phyloP scores from a whole-genome alignment of 1,284 basidiomycete species.

The Xerocomus amazonicus region DNA sequence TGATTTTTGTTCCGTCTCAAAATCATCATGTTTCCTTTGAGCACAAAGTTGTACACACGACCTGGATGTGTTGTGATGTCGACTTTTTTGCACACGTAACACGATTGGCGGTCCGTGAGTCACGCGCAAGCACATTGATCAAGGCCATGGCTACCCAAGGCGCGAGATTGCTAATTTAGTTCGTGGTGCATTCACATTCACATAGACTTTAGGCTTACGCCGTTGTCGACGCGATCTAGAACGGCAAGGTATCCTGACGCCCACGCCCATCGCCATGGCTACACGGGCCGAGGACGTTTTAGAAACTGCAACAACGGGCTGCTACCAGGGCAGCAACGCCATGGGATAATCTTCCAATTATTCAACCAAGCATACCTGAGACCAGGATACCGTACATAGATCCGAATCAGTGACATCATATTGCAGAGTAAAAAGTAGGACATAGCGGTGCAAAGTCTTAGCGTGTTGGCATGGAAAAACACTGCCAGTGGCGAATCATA shows the following conservation, averaged over 20 bases:
- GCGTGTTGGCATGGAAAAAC: not conserved
- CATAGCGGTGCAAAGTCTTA: not conserved
- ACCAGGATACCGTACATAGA: not conserved
- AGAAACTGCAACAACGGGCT: not conserved
- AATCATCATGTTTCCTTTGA: not conserved
- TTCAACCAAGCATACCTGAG: not conserved
- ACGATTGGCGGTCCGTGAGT: not conserved
- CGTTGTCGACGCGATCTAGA: not conserved
- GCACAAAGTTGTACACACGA: not conserved
- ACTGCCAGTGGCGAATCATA: not conserved
- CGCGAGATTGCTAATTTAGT: not conserved
- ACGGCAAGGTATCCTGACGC: not conserved
- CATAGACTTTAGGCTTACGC: conserved; percentile 7
- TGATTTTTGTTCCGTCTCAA: not conserved
- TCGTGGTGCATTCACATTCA: not conserved
- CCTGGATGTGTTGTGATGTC: not conserved
- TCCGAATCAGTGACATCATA: not conserved
- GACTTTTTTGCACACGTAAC: not conserved
- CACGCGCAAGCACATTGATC: not conserved
- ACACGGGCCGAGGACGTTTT: conserved; percentile 1
- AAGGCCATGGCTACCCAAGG: not conserved
- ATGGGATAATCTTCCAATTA: not conserved
- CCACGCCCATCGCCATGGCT: conserved; percentile 7
- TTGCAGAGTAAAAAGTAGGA: not conserved
- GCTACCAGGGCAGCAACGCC: not conserved